Evolutionary conservation across 1,284 basidiomycete genomes (phyloP).

Genomic region (Flammula alnicola): DNA sequence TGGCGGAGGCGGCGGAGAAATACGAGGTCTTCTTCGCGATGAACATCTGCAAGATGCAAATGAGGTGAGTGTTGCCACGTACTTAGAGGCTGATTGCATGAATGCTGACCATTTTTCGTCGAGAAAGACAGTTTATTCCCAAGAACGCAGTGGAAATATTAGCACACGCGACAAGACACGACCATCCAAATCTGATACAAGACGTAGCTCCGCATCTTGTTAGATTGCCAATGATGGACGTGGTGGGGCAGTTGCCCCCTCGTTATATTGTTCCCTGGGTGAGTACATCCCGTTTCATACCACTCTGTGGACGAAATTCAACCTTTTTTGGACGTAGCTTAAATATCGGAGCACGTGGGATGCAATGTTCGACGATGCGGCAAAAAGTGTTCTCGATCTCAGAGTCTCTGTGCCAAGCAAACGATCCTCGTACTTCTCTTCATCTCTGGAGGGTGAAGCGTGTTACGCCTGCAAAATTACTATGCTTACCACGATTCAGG

Average conservation of each 20-base stretch:
- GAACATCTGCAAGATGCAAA: constrained; percentile 32
- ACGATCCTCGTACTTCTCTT: not conserved
- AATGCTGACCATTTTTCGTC: not conserved
- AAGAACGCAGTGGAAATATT: constrained; percentile 28
- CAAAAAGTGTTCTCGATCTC: constrained; percentile 9
- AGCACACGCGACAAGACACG: constrained; percentile 31
- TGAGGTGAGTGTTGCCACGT: constrained; percentile 27
- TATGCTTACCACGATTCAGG: constrained; percentile 15
- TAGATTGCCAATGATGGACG: constrained; percentile 21
- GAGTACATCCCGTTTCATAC: not conserved
- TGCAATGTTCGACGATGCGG: constrained; percentile 18
- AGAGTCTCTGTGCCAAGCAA: not conserved
- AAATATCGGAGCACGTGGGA: constrained; percentile 22
- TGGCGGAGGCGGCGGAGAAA: constrained; percentile 37
- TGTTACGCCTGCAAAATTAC: constrained; percentile 8
- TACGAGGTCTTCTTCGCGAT: constrained; percentile 37
- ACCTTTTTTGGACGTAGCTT: constrained; percentile 16
- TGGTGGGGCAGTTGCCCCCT: constrained; percentile 25
- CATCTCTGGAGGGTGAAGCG: not conserved
- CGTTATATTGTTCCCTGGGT: constrained; percentile 29
- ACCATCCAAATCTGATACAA: constrained; percentile 28
- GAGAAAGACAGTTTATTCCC: constrained; percentile 24
- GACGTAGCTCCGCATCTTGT: constrained; percentile 27
- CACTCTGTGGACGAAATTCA: not conserved
- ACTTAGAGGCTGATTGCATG: not conserved